Evolutionary conservation across 495 filamentous ascomycete species (phyloP), one percentile per base, ranked within the genome.

Genomic region (Cercophora scortea): DNA sequence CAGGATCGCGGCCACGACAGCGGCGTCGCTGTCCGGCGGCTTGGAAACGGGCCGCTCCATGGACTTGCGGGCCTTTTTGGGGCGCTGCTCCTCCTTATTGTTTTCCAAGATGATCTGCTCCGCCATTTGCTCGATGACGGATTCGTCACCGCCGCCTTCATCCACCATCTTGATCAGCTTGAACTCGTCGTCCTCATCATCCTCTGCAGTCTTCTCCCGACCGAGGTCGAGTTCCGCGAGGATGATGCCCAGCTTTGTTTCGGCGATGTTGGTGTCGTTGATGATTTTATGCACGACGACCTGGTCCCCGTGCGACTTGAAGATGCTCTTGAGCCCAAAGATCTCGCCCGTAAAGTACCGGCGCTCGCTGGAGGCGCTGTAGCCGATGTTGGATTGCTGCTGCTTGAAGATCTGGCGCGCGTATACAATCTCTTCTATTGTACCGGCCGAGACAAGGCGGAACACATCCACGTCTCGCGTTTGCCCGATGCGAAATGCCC

Each of bases 401-500:
- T 98, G 93, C 64, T 98, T 98, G 73, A 97, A 98, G 51, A 98
- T 95, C 61, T 98, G 93, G 9, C 93, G 80, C 0, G 93, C 93
- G 60, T 98, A 98, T 35, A 96, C 88, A 54, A 96, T 95, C 67
- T 98, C 93, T 61, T 98, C 93, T 50, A 98, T 91, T 0, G 94
- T 97, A 13, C 93, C 93, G 0, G 86, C 84, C 7, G 85, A 91
- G n/a, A 98, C 82, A 25, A 98, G 80, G 12, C 93, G 85, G 70
- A 95, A 97, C 9, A 98, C 94, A 61, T 97, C 94, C 6, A 98
- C 93, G 59, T 98, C 90, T 5, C 93, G 81, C 0, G 80, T 77
- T 68, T 98, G 93, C 9, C 93, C 93, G 56, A 98, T 97, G 13
- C 93, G 85, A 64, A 97, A 98, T 10, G 94, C 93, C 16, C 93